These are phyloP conservation scores for Saccharomyces hybrid DNA, from an alignment of 1,139 yeast genomes.

Conservation along the genomic window DNA sequence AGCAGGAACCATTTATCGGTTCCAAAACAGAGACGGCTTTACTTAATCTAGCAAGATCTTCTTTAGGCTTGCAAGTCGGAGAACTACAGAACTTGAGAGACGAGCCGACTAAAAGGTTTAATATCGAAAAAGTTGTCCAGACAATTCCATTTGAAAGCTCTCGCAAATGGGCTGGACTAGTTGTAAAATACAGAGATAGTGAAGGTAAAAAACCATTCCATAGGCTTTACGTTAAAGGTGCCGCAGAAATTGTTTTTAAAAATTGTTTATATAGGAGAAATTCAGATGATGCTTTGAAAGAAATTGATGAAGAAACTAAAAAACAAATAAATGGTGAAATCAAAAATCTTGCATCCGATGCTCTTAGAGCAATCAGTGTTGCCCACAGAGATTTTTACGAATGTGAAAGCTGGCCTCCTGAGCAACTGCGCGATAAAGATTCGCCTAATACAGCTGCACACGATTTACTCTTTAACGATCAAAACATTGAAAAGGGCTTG, in stretches of 20 bases:
- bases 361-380: slow-evolving; percentile 77
- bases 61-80: slow-evolving; percentile 41
- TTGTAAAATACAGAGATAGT: slow-evolving; percentile 39
- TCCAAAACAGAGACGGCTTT: slow-evolving; percentile 93
- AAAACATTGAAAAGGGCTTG: slow-evolving; percentile 33
- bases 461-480: slow-evolving; percentile 37
- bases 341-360: slow-evolving; percentile 60
- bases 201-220: slow-evolving; percentile 33
- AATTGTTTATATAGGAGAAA: slow-evolving; percentile 42
- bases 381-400: slow-evolving; percentile 65
- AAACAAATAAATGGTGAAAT: slow-evolving; percentile 40
- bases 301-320: slow-evolving; percentile 26
- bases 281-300: slow-evolving; percentile 31
- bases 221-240: slow-evolving; percentile 79
- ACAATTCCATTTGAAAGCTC: slow-evolving; percentile 86
- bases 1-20: slow-evolving; percentile 65
- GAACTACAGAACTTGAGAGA: slow-evolving; percentile 38
- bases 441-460: slow-evolving; percentile 41
- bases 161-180: slow-evolving; percentile 86
- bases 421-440: slow-evolving; percentile 32
- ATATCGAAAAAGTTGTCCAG: slow-evolving; percentile 46
- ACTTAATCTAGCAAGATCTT: slow-evolving; percentile 55
- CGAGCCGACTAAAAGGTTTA: slow-evolving; percentile 23
- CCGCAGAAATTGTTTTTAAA: slow-evolving; percentile 77
- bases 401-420: slow-evolving; percentile 58